Conservation (phyloP, 305 asterid genomes). For the Withania somnifera region DNA sequence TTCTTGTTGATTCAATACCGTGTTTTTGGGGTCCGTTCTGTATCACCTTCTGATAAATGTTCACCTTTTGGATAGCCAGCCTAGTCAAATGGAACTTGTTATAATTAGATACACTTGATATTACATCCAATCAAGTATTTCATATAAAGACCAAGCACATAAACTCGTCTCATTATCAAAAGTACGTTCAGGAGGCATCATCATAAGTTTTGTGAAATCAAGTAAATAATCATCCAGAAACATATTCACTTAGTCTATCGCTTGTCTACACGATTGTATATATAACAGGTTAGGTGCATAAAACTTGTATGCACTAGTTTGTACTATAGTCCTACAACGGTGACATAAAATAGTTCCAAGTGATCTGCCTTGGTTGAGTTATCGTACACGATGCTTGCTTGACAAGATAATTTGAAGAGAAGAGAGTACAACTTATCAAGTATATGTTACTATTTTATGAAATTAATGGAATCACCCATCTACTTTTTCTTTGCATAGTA, state of each 20-base stretch:
- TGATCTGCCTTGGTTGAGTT: neutral
- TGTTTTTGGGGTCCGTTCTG: neutral
- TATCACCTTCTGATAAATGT: neutral
- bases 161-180: neutral
- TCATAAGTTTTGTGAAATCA: neutral
- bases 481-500: too few species aligned
- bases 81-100: neutral
- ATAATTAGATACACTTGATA: neutral
- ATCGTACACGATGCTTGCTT: neutral
- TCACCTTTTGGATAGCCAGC: neutral
- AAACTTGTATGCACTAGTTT: neutral
- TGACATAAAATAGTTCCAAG: neutral
- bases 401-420: neutral
- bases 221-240: neutral
- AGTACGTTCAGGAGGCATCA: neutral
- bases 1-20: neutral
- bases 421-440: neutral
- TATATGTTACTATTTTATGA: neutral
- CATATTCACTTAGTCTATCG: neutral
- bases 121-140: neutral
- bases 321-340: neutral
- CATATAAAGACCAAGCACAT: neutral
- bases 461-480: neutral
- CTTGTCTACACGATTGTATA: neutral
- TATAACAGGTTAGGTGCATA: neutral